Percentiles rank a stretch among this genome's conserved stretches.
These are phyloP conservation scores for Tephrocybe sp. DNA, from an alignment of 768 basidiomycete genomes.

Conservation along the genomic window DNA sequence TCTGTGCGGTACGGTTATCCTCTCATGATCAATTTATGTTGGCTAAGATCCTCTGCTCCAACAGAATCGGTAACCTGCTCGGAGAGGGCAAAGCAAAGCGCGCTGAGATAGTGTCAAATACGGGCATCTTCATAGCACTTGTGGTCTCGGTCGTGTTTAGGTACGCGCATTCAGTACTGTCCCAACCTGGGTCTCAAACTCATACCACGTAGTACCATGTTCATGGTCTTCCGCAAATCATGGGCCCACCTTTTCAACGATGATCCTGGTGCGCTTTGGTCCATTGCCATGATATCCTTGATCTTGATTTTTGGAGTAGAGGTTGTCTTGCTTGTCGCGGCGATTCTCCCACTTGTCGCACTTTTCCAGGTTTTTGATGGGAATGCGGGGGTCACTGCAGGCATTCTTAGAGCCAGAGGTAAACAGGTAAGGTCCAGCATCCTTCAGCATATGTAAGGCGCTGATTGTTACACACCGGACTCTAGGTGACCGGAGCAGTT, in stretches of 20 bases:
- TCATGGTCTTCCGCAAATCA: conserved; percentile 58
- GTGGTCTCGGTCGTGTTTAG: conserved; percentile 66
- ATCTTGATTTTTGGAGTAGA: too few relatives aligned
- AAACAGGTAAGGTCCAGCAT: conserved; percentile 55
- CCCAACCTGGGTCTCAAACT: not conserved
- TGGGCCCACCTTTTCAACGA: conserved; percentile 80
- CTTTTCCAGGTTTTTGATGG: conserved; percentile 89
- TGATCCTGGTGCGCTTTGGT: conserved; percentile 49
- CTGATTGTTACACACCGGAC: not conserved
- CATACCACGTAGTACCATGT: conserved; percentile 44
- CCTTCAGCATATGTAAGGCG: not conserved
- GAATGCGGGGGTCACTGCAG: conserved; percentile 61
- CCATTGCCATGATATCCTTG: too few relatives aligned
- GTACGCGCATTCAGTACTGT: conserved; percentile 32
- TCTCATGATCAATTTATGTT: too few relatives aligned
- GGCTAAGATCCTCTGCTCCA: not conserved
- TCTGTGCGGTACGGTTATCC: conserved; percentile 80
- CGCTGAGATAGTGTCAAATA: conserved; percentile 65
- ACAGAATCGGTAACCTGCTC: conserved; percentile 84
- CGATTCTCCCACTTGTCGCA: conserved; percentile 73
- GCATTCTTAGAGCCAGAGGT: conserved; percentile 82
- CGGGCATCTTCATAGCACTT: conserved; percentile 68
- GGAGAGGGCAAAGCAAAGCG: conserved; percentile 77
- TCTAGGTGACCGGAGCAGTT: conserved; percentile 68
- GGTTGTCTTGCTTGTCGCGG: conserved; percentile 60